These are phyloP conservation scores for Diaporthe ampelina DNA, from an alignment of 2,329 filamentous ascomycete species.

Conservation along the genomic window DNA sequence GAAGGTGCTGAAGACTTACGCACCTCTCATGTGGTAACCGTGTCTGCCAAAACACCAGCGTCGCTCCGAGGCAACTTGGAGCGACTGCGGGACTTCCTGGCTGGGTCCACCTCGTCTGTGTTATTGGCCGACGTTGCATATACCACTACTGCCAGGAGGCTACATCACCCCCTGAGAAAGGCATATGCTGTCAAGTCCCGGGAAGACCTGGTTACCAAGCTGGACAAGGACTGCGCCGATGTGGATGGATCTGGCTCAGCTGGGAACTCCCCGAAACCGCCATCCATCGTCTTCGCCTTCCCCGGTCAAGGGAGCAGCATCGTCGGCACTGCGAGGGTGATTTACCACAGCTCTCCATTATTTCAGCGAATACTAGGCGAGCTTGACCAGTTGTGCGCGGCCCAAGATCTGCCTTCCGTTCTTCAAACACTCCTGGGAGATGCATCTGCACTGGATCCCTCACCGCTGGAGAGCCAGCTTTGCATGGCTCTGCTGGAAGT, in stretches of 20 bases:
- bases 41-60: constrained; percentile 59
- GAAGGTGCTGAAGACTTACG: constrained; percentile 53
- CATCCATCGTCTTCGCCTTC: constrained; percentile 66
- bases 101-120: constrained; percentile 63
- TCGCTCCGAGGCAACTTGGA: constrained; percentile 60
- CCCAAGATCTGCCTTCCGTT: constrained; percentile 68
- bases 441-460: constrained; percentile 53
- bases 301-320: constrained; percentile 70
- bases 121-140: constrained; percentile 72
- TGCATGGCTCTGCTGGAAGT: constrained; percentile 68
- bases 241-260: constrained; percentile 56
- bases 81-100: constrained; percentile 61
- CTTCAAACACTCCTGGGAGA: constrained; percentile 64
- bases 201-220: constrained; percentile 56
- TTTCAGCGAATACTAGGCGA: constrained; percentile 60
- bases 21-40: constrained; percentile 56
- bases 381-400: constrained; percentile 64
- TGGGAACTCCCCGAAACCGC: constrained; percentile 49
- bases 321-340: constrained; percentile 62
- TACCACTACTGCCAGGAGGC: constrained; percentile 75
- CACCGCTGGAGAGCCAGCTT: constrained; percentile 67
- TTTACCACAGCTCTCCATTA: constrained; percentile 50
- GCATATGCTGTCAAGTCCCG: constrained; percentile 59
- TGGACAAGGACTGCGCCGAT: constrained; percentile 52
- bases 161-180: constrained; percentile 70